Evolutionary conservation across 176 grass and related monocot species (phyloP).

Genomic region (Avena atlantica): DNA sequence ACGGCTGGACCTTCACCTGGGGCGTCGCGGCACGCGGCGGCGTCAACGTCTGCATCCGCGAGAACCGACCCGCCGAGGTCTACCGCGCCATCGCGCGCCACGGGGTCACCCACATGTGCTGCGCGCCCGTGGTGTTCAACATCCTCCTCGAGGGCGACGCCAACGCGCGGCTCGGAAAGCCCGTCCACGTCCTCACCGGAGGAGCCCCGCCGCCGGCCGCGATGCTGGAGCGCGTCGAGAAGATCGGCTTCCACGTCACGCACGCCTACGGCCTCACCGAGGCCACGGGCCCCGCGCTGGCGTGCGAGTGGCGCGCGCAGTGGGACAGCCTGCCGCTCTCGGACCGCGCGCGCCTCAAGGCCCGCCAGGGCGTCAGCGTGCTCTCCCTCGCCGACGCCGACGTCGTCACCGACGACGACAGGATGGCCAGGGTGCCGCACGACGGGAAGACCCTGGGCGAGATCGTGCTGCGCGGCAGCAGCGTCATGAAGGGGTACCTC

Average conservation of each 20-base stretch:
- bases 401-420: conserved; percentile 58
- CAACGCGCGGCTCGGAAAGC: not conserved
- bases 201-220: conserved; percentile 66
- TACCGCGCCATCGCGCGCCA: conserved; percentile 58
- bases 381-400: conserved; percentile 66
- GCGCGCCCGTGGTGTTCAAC: conserved; percentile 70
- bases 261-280: conserved; percentile 87
- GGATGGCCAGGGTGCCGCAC: conserved; percentile 52
- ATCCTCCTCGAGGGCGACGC: conserved; percentile 57
- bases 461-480: conserved; percentile 72
- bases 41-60: conserved; percentile 71
- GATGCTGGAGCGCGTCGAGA: conserved; percentile 60
- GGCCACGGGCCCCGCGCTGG: conserved; percentile 68
- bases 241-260: conserved; percentile 57
- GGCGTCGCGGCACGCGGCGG: conserved; percentile 72
- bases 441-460: conserved; percentile 64
- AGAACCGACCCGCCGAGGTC: conserved; percentile 44
- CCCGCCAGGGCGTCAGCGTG: conserved; percentile 67
- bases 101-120: conserved; percentile 75
- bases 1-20: conserved; percentile 86
- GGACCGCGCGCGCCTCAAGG: conserved; percentile 66
- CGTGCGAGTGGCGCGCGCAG: conserved; percentile 73
- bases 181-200: conserved; percentile 61
- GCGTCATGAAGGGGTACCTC: conserved; percentile 82
- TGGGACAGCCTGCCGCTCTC: conserved; percentile 56